phyloP scores from a whole-genome alignment of 345 rosid genomes.

The Eucalyptus erythrocorys region DNA sequence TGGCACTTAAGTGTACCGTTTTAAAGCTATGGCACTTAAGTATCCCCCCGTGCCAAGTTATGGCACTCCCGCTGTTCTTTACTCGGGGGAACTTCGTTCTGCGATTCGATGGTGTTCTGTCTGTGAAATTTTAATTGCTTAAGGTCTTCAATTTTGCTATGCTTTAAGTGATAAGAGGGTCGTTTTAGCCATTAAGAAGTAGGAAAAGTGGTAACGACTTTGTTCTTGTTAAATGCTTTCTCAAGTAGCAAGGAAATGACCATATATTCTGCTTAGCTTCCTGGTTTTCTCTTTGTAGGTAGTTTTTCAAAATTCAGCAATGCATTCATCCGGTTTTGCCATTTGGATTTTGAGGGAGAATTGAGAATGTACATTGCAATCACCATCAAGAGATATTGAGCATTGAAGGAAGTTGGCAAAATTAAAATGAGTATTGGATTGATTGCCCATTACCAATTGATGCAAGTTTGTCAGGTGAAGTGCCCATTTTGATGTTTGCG shows the following conservation, averaged over 20 bases:
- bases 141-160: neutral
- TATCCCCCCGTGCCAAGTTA: too few relatives aligned
- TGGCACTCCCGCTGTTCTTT: too few relatives aligned
- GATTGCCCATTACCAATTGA: conserved; percentile 52
- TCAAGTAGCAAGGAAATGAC: neutral
- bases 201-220: neutral
- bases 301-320: neutral
- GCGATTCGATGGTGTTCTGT: neutral
- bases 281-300: neutral
- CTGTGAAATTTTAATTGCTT: neutral
- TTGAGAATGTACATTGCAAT: conserved; percentile 75
- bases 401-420: conserved; percentile 62
- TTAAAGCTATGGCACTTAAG: too few relatives aligned
- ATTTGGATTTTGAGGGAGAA: conserved; percentile 21
- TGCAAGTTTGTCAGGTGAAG: conserved; percentile 90
- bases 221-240: neutral
- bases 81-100: neutral
- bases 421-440: conserved; percentile 74
- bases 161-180: neutral
- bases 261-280: neutral
- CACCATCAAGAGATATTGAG: conserved; percentile 61
- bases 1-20: too few relatives aligned
- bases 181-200: neutral
- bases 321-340: neutral
- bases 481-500: neutral